These are phyloP conservation scores for Oidiodendron maius DNA, from an alignment of 495 filamentous ascomycete genomes.

Conservation along the genomic window DNA sequence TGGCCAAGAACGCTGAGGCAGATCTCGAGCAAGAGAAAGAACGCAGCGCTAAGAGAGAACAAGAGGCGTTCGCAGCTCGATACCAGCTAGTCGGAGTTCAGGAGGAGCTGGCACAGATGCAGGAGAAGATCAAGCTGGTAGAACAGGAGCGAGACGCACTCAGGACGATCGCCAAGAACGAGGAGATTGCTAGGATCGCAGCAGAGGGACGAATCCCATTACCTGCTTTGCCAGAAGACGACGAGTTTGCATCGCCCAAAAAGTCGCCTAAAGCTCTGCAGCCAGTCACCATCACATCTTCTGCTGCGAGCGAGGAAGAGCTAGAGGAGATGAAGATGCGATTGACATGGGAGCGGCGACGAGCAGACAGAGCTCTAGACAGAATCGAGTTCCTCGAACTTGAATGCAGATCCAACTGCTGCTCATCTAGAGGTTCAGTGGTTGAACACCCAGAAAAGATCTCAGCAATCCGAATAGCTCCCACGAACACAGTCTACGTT, in stretches of 20 bases:
- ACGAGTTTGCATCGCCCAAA: constrained; percentile 41
- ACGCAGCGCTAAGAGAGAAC: constrained; percentile 48
- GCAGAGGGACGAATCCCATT: constrained; percentile 58
- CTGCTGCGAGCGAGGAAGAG: constrained; percentile 39
- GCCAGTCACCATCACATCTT: constrained; percentile 32
- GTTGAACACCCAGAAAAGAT: too few species aligned
- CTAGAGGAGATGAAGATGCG: constrained; percentile 56
- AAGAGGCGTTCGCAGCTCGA: constrained; percentile 71
- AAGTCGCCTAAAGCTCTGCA: constrained; percentile 31
- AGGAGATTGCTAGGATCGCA: constrained; percentile 55
- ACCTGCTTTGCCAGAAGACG: constrained; percentile 35
- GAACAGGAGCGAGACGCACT: constrained; percentile 67
- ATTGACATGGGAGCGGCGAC: constrained; percentile 58
- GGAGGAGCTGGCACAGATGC: constrained; percentile 62
- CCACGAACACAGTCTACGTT: constrained; percentile 31
- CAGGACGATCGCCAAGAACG: constrained; percentile 52
- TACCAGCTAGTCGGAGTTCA: constrained; percentile 68
- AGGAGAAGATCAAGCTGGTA: constrained; percentile 54
- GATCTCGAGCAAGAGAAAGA: constrained; percentile 41
- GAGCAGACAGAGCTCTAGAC: constrained; percentile 61
- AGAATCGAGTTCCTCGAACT: constrained; percentile 75
- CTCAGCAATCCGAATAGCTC: neutral
- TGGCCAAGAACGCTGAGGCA: constrained; percentile 33
- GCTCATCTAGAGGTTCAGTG: constrained; percentile 51
- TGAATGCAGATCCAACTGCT: constrained; percentile 72